phyloP scores from a whole-genome alignment of 164 flowering plant genomes.

The Liriodendron chinense region DNA sequence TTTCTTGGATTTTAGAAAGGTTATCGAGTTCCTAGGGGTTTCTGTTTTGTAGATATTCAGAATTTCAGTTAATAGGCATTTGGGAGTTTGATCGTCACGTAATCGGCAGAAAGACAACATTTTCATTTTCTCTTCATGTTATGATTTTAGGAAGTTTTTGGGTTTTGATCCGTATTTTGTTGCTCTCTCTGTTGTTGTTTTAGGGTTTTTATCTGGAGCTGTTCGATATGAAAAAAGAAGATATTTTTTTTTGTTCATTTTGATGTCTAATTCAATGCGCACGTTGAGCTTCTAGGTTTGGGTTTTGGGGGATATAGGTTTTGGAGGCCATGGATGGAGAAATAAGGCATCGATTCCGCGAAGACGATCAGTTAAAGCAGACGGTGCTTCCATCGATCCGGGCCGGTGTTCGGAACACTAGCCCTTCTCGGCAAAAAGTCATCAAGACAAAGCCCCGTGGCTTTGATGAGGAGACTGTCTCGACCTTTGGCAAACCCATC shows the following conservation, averaged over 20 bases:
- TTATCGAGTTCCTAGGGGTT: not conserved
- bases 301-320: constrained; percentile 1
- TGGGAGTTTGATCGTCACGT: not conserved
- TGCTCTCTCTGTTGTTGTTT: not conserved
- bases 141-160: not conserved
- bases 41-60: not conserved
- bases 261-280: not conserved
- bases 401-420: constrained; percentile 70
- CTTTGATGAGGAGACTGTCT: constrained; percentile 76
- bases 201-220: not conserved
- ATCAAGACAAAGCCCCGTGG: constrained; percentile 91
- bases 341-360: constrained; percentile 17
- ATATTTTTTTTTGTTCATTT: no score
- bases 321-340: constrained; percentile 31
- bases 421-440: constrained; percentile 80
- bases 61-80: not conserved
- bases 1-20: no score
- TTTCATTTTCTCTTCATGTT: no score
- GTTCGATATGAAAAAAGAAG: not conserved
- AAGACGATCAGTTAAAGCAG: constrained; percentile 33
- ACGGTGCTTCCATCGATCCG: constrained; percentile 44
- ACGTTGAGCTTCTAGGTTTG: not conserved
- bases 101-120: not conserved
- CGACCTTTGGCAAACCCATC: constrained; percentile 55
- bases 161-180: not conserved